phyloP scores from a whole-genome alignment of 345 rosid species.

The Populus deltoides region DNA sequence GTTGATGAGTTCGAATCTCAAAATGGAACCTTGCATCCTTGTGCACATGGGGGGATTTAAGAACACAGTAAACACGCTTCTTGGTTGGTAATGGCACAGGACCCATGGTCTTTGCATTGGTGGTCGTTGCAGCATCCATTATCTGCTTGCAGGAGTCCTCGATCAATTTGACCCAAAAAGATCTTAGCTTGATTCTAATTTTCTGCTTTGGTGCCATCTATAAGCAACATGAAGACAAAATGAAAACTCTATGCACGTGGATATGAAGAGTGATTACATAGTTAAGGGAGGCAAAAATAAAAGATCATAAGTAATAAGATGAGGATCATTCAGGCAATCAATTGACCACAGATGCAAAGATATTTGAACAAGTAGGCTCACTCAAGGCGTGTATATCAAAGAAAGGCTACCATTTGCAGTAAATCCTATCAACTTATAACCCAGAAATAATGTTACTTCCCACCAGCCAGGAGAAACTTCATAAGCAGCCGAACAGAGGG shows the following conservation, averaged over 20 bases:
- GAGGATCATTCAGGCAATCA: neutral
- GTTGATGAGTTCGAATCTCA: conserved; percentile 91
- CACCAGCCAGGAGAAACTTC: neutral
- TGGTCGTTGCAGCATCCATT: conserved; percentile 78
- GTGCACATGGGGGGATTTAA: conserved; percentile 97
- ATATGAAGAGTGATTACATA: neutral
- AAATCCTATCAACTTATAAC: neutral
- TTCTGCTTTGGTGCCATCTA: conserved; percentile 96
- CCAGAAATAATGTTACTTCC: neutral
- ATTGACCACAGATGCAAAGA: neutral
- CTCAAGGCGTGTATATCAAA: neutral
- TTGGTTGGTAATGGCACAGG: conserved; percentile 95
- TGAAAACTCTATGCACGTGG: neutral
- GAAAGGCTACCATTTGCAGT: neutral
- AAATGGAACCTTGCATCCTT: conserved; percentile 98
- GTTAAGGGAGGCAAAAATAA: neutral
- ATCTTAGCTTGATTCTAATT: conserved; percentile 90
- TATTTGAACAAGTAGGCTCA: neutral
- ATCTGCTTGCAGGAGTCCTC: conserved; percentile 99
- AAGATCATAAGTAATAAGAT: neutral
- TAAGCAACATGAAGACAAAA: conserved; percentile 3
- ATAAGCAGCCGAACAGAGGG: neutral
- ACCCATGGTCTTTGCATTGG: conserved; percentile 93
- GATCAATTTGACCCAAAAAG: conserved; percentile 86
- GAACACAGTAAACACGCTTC: conserved; percentile 86